Percentiles rank a stretch among this genome's conserved stretches.
Evolutionary conservation across 1,284 basidiomycete genomes (phyloP).

Genomic region (Cutaneotrichosporon cavernicola): DNA sequence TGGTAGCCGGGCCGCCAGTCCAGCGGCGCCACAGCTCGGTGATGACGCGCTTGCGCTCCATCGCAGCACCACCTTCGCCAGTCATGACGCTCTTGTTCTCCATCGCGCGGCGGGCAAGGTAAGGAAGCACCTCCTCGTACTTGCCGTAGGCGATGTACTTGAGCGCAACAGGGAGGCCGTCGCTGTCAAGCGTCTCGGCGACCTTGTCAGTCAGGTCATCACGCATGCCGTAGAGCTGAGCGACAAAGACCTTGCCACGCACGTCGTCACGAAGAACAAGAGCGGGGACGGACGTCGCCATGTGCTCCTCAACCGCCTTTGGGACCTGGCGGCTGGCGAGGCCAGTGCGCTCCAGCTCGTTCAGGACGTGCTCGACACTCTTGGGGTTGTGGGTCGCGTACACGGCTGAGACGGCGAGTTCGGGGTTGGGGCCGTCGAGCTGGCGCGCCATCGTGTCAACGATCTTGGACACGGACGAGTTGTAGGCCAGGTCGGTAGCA

Average conservation of each 20-base stretch:
- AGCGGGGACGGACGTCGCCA: neutral
- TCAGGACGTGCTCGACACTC: slow-evolving; percentile 64
- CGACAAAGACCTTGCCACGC: slow-evolving; percentile 67
- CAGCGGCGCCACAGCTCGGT: slow-evolving; percentile 27
- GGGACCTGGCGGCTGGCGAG: slow-evolving; percentile 54
- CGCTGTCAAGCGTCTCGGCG: slow-evolving; percentile 60
- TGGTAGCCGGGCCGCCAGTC: neutral
- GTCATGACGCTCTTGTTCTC: slow-evolving; percentile 71
- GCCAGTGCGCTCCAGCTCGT: slow-evolving; percentile 61
- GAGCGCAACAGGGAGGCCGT: slow-evolving; percentile 66
- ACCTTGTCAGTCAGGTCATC: slow-evolving; percentile 74
- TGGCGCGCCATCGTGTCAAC: slow-evolving; percentile 55
- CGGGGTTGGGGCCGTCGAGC: slow-evolving; percentile 51
- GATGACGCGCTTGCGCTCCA: slow-evolving; percentile 55
- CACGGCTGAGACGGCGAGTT: slow-evolving; percentile 64
- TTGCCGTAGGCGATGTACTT: slow-evolving; percentile 84
- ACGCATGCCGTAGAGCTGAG: slow-evolving; percentile 84
- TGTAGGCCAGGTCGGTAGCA: slow-evolving; percentile 78
- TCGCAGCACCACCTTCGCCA: slow-evolving; percentile 60
- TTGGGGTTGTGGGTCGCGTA: slow-evolving; percentile 85
- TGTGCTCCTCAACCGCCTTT: slow-evolving; percentile 2
- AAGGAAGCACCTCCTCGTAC: slow-evolving; percentile 74
- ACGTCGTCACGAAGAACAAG: slow-evolving; percentile 21
- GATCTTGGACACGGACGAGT: slow-evolving; percentile 65
- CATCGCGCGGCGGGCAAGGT: slow-evolving; percentile 69